phyloP scores from a whole-genome alignment of 2,329 filamentous ascomycete genomes.

The Remersonia thermophila region DNA sequence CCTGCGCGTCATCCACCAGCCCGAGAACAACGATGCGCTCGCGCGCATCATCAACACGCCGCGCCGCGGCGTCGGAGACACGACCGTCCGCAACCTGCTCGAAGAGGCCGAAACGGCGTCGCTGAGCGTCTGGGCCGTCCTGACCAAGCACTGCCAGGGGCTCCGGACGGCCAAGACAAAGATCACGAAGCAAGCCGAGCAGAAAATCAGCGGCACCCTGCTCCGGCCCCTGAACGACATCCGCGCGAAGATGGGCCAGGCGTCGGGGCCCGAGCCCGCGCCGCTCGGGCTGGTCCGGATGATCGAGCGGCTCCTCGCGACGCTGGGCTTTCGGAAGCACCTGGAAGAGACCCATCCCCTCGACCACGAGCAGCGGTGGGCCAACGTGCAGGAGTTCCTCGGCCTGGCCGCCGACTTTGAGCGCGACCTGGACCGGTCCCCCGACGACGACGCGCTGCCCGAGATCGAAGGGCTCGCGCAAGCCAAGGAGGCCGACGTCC shows the following conservation, averaged over 20 bases:
- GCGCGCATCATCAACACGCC: conserved; percentile 77
- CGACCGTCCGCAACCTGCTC: conserved; percentile 59
- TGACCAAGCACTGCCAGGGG: conserved; percentile 44
- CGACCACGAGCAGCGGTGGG: conserved; percentile 68
- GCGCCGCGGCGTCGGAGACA: conserved; percentile 66
- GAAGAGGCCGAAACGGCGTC: conserved; percentile 62
- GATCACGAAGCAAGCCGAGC: conserved; percentile 38
- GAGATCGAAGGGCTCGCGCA: conserved; percentile 62
- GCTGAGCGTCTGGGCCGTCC: conserved; percentile 63
- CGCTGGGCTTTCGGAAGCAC: conserved; percentile 62
- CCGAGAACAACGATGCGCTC: conserved; percentile 76
- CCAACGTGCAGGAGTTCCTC: conserved; percentile 82
- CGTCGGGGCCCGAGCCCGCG: conserved; percentile 16
- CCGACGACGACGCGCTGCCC: conserved; percentile 46
- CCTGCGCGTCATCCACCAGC: conserved; percentile 70
- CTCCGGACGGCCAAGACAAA: conserved; percentile 34
- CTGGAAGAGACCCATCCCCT: conserved; percentile 59
- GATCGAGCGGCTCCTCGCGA: conserved; percentile 44
- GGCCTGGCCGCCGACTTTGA: conserved; percentile 63
- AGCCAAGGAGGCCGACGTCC: conserved; percentile 45
- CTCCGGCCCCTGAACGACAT: conserved; percentile 31
- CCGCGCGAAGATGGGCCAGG: conserved; percentile 22
- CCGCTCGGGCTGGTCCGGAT: conserved; percentile 33
- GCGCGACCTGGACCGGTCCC: conserved; percentile 26
- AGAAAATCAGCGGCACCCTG: conserved; percentile 39